These are phyloP conservation scores for Flagelloscypha sp. DNA, from an alignment of 768 basidiomycete species.

Conservation along the genomic window DNA sequence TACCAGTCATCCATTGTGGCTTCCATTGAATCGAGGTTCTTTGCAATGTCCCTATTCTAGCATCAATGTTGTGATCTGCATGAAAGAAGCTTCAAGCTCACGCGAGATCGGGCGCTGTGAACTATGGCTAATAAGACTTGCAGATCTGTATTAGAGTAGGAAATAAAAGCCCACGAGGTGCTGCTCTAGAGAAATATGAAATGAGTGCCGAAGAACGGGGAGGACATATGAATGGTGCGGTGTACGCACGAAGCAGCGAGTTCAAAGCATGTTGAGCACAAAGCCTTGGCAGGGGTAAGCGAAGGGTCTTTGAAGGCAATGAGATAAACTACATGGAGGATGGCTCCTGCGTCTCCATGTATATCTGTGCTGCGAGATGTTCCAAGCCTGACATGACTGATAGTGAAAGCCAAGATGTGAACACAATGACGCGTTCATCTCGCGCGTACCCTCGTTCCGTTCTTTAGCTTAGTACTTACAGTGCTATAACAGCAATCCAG, in stretches of 20 bases:
- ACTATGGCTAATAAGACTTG: conserved; percentile 34
- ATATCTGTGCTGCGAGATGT: conserved; percentile 46
- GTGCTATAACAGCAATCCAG: no score
- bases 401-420: no score
- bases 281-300: no score
- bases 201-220: conserved; percentile 4
- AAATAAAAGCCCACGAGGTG: conserved; percentile 31
- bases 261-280: conserved; percentile 87
- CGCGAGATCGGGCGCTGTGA: conserved; percentile 75
- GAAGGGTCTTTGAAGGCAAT: no score
- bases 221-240: conserved; percentile 5
- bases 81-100: no score
- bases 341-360: conserved; percentile 70
- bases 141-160: conserved; percentile 2
- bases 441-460: no score
- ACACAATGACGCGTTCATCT: no score
- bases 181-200: conserved; percentile 24
- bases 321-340: no score
- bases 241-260: conserved; percentile 67
- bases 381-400: conserved; percentile 66
- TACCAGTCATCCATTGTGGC: conserved; percentile 44
- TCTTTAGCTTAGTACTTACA: no score
- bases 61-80: no score
- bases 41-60: conserved; percentile 61
- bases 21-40: conserved; percentile 60